phyloP scores from a whole-genome alignment of 352 stramenopile species.

The Thalassiosira ordinaria region DNA sequence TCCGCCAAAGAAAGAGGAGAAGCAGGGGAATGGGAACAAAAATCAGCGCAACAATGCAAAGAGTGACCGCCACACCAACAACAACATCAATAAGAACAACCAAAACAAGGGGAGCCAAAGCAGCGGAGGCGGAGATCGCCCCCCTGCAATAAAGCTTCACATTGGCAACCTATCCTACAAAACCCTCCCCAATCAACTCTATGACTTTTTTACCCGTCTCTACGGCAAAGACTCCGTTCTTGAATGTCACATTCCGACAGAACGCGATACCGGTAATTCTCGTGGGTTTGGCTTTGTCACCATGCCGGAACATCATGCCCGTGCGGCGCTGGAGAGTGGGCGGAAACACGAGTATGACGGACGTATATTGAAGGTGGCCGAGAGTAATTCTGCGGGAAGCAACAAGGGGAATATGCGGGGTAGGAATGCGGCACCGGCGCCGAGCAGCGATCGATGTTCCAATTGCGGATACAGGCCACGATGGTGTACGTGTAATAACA shows the following conservation, averaged over 20 bases:
- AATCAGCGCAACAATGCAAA: slow-evolving; percentile 16
- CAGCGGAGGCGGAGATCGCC: slow-evolving; percentile 46
- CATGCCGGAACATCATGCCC: slow-evolving; percentile 69
- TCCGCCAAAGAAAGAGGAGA: slow-evolving; percentile 33
- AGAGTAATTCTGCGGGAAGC: slow-evolving; percentile 77
- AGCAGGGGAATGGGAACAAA: slow-evolving; percentile 34
- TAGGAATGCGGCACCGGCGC: slow-evolving; percentile 2
- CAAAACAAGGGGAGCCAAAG: slow-evolving; percentile 9
- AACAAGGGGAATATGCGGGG: slow-evolving; percentile 43
- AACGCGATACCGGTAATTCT: slow-evolving; percentile 78
- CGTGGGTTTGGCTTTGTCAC: slow-evolving; percentile 85
- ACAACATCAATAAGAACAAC: background rate
- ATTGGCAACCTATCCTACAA: slow-evolving; percentile 84
- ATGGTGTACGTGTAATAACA: slow-evolving; percentile 81
- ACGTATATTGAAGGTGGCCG: slow-evolving; percentile 78
- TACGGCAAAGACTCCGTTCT: slow-evolving; percentile 81
- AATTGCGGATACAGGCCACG: slow-evolving; percentile 81
- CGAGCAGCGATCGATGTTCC: slow-evolving; percentile 70
- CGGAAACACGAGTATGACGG: slow-evolving; percentile 76
- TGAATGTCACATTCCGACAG: slow-evolving; percentile 84
- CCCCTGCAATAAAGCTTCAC: slow-evolving; percentile 82
- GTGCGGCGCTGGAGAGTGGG: slow-evolving; percentile 62
- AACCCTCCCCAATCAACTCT: slow-evolving; percentile 75
- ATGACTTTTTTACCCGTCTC: slow-evolving; percentile 76
- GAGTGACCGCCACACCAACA: slow-evolving; percentile 4